phyloP scores from a whole-genome alignment of 1,284 basidiomycete species.

The Heterobasidion irregulare region DNA sequence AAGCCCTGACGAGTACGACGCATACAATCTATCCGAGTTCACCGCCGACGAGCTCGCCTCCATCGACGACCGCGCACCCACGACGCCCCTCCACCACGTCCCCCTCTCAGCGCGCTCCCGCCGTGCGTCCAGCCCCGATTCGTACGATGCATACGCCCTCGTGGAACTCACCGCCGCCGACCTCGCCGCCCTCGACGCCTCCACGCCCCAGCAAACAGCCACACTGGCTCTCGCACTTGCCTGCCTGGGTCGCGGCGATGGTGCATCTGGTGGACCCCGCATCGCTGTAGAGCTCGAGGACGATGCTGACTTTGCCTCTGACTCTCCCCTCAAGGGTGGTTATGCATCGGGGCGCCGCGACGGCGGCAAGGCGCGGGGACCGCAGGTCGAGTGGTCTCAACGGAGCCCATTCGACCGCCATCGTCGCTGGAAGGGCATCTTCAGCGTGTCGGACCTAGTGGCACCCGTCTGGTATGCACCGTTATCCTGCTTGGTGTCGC shows the following conservation, averaged over 20 bases:
- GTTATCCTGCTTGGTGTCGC: neutral
- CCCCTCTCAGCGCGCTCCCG: no score
- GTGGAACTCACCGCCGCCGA: conserved; percentile 44
- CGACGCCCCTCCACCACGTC: neutral
- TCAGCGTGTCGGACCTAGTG: conserved; percentile 38
- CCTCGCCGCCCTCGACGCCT: conserved; percentile 20
- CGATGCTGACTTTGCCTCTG: conserved; percentile 5
- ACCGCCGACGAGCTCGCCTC: conserved; percentile 46
- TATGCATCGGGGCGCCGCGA: neutral
- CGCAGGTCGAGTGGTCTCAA: neutral
- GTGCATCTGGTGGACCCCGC: conserved; percentile 7
- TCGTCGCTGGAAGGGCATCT: conserved; percentile 10
- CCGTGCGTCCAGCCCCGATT: no score
- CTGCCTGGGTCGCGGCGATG: neutral
- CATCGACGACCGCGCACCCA: conserved; percentile 32
- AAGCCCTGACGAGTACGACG: conserved; percentile 23
- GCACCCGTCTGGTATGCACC: conserved; percentile 43
- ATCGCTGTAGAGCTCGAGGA: conserved; percentile 8
- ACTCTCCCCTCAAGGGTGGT: conserved; percentile 4
- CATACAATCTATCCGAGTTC: conserved; percentile 47
- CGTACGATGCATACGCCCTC: no score
- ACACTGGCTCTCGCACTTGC: neutral
- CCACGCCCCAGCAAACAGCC: neutral
- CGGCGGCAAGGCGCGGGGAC: neutral
- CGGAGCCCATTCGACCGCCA: conserved; percentile 18